Percentiles rank a stretch among this genome's conserved stretches.
Conservation (phyloP, 495 filamentous ascomycete genomes). For the Lasiosphaeria hispida region DNA sequence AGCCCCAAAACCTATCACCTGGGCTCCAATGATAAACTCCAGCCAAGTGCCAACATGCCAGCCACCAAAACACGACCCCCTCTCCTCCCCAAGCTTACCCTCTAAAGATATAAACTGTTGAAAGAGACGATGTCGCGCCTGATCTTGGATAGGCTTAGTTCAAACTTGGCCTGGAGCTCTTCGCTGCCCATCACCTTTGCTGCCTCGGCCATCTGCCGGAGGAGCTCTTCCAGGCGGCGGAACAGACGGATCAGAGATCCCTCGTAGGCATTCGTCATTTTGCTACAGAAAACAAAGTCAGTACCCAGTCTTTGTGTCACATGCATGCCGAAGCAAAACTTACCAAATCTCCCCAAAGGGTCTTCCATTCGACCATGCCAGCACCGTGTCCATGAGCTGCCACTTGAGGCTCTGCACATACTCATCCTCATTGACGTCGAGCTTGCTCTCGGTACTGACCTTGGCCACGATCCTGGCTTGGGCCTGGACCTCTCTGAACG, state of each 20-base stretch:
- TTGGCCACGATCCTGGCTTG: slow-evolving; percentile 87
- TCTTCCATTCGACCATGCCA: slow-evolving; percentile 88
- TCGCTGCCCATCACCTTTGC: slow-evolving; percentile 97
- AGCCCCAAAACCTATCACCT: too few relatives aligned
- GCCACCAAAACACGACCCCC: not conserved
- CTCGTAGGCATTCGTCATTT: slow-evolving; percentile 98
- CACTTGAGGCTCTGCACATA: slow-evolving; percentile 84
- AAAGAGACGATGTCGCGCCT: slow-evolving; percentile 90
- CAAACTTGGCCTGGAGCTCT: slow-evolving; percentile 87
- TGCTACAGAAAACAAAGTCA: slow-evolving; percentile 49
- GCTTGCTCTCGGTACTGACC: slow-evolving; percentile 87
- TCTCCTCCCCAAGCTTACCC: not conserved
- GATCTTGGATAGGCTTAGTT: slow-evolving; percentile 76
- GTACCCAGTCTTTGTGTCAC: not conserved
- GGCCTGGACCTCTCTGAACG: slow-evolving; percentile 76
- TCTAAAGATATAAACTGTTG: slow-evolving; percentile 81
- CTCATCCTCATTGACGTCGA: slow-evolving; percentile 86
- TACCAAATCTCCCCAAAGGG: slow-evolving; percentile 96
- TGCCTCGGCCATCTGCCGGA: slow-evolving; percentile 97
- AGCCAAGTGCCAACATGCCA: not conserved
- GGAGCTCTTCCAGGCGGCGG: slow-evolving; percentile 87
- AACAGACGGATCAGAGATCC: slow-evolving; percentile 94
- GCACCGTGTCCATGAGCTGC: slow-evolving; percentile 94
- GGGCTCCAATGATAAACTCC: too few relatives aligned
- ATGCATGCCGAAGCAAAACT: slow-evolving; percentile 28